Conservation (phyloP, 495 filamentous ascomycete species). For the Penicillium lagena region DNA sequence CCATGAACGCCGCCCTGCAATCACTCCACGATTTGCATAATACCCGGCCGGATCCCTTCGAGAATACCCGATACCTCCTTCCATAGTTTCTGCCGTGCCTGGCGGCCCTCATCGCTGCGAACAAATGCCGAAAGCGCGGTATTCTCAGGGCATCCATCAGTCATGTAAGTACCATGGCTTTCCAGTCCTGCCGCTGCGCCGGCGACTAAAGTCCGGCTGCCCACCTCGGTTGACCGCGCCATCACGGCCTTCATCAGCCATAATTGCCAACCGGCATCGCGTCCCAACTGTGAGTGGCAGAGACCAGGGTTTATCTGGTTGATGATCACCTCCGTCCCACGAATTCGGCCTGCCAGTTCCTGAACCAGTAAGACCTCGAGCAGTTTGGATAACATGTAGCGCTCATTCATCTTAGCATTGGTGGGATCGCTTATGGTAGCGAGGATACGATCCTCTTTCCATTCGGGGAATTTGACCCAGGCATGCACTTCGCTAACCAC, state of each 20-base stretch:
- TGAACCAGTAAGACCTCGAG: slow-evolving; percentile 42
- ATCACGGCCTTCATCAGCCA: slow-evolving; percentile 16
- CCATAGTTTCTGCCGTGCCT: slow-evolving; percentile 47
- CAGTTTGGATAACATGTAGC: slow-evolving; percentile 49
- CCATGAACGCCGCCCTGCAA: not conserved
- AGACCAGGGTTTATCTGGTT: slow-evolving; percentile 49
- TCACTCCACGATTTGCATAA: slow-evolving; percentile 18
- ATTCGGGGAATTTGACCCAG: slow-evolving; percentile 23
- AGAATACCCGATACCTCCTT: slow-evolving; percentile 43
- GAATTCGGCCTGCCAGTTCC: slow-evolving; percentile 31
- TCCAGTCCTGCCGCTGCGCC: slow-evolving; percentile 29
- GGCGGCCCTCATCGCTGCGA: slow-evolving; percentile 24
- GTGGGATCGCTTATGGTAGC: slow-evolving; percentile 23
- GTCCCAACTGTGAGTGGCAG: slow-evolving; percentile 36
- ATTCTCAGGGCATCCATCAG: slow-evolving; percentile 18
- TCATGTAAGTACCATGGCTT: slow-evolving; percentile 44
- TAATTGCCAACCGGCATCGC: slow-evolving; percentile 17
- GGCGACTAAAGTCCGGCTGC: slow-evolving; percentile 38
- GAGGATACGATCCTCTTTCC: slow-evolving; percentile 23
- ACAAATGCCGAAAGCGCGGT: slow-evolving; percentile 27
- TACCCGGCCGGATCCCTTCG: slow-evolving; percentile 39
- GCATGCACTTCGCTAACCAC: slow-evolving; percentile 36
- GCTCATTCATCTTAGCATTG: slow-evolving; percentile 17
- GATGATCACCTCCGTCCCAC: slow-evolving; percentile 38
- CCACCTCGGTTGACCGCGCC: slow-evolving; percentile 41